These are phyloP conservation scores for Psidium friedrichsthalianum DNA, from an alignment of 345 rosid genomes.

Conservation along the genomic window DNA sequence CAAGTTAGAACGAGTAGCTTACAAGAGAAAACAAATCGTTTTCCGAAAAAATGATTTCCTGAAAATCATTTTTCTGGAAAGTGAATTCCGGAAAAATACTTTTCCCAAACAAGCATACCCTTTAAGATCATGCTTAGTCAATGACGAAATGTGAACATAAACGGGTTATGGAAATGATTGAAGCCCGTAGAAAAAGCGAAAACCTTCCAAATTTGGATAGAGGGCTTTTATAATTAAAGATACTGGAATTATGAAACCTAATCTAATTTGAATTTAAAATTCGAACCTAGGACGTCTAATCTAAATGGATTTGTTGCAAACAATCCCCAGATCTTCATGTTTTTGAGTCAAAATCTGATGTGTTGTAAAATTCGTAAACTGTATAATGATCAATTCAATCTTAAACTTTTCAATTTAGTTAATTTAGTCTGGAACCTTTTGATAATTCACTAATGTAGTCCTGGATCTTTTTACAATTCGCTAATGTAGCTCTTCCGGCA, in stretches of 20 bases:
- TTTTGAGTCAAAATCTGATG: not conserved
- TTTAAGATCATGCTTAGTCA: not conserved
- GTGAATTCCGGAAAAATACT: too few species aligned
- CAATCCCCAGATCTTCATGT: not conserved
- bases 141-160: not conserved
- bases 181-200: not conserved
- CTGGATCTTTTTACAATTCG: too few species aligned
- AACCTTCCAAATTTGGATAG: not conserved
- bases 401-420: too few species aligned
- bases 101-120: too few species aligned
- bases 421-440: too few species aligned
- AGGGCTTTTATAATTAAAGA: not conserved
- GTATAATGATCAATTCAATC: too few species aligned
- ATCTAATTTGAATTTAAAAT: too few species aligned
- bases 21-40: too few species aligned
- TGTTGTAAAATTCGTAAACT: not conserved
- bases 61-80: too few species aligned
- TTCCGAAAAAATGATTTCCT: too few species aligned
- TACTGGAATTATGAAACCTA: not conserved
- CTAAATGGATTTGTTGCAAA: not conserved
- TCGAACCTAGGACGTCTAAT: not conserved
- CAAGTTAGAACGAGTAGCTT: not conserved
- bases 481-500: too few species aligned
- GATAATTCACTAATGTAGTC: too few species aligned
- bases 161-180: not conserved